phyloP scores from a whole-genome alignment of 805 yeast genomes.

The Kazachstania psychrophila region DNA sequence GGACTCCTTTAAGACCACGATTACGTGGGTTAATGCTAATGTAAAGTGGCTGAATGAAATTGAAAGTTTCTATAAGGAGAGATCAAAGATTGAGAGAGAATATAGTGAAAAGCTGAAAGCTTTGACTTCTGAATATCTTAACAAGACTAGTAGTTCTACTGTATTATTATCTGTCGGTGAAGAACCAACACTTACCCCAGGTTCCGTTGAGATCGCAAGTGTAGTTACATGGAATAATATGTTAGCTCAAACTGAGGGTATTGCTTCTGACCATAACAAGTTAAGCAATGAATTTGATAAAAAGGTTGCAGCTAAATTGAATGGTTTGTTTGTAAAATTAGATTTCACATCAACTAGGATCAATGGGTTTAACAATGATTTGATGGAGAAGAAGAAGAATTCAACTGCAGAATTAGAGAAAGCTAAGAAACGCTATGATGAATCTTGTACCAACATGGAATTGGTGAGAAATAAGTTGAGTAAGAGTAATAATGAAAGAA shows the following conservation, averaged over 20 bases:
- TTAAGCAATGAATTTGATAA: constrained; percentile 51
- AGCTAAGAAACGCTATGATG: constrained; percentile 67
- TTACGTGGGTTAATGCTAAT: constrained; percentile 70
- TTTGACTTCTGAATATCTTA: constrained; percentile 59
- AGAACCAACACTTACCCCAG: constrained; percentile 84
- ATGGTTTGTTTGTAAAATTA: constrained; percentile 43
- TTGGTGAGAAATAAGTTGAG: constrained; percentile 65
- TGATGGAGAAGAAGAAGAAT: constrained; percentile 35
- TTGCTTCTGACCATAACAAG: constrained; percentile 55
- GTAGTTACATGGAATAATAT: constrained; percentile 87
- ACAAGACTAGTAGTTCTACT: constrained; percentile 61
- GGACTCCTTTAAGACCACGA: constrained; percentile 71
- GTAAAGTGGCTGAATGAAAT: constrained; percentile 68
- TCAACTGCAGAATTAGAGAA: constrained; percentile 27
- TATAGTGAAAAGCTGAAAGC: constrained; percentile 60
- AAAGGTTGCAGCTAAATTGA: constrained; percentile 54
- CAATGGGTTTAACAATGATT: constrained; percentile 48
- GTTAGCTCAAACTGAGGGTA: constrained; percentile 69
- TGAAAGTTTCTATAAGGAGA: constrained; percentile 73
- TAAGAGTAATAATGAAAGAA: constrained; percentile 45
- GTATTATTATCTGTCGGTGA: constrained; percentile 80
- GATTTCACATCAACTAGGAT: constrained; percentile 48
- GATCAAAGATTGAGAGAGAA: constrained; percentile 76
- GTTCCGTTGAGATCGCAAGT: constrained; percentile 82
- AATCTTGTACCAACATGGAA: constrained; percentile 73